Percentiles rank a stretch among this genome's conserved stretches.
Conservation (phyloP, 2,329 filamentous ascomycete genomes). For the Trichophyton mentagrophytes region DNA sequence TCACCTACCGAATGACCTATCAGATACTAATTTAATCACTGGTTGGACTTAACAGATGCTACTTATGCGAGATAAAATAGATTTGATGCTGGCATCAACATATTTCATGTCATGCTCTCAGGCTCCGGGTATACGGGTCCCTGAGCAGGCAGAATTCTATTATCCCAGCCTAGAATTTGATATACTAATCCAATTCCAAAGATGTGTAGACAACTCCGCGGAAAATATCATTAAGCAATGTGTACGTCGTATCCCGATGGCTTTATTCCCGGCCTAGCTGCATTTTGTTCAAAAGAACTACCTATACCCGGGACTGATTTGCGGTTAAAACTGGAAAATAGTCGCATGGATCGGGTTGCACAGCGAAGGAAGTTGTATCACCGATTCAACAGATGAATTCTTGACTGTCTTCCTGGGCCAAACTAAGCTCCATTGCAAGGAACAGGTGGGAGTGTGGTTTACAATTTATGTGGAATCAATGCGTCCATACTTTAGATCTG, state of each 20-base stretch:
- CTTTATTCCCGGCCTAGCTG: background rate
- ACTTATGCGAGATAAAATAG: no score
- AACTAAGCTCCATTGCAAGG: constrained; percentile 60
- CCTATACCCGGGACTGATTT: constrained; percentile 68
- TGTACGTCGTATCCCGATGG: background rate
- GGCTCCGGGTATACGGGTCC: no score
- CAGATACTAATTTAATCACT: no score
- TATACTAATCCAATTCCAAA: no score
- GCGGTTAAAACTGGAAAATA: constrained; percentile 78
- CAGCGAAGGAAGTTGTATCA: constrained; percentile 55
- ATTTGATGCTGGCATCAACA: no score
- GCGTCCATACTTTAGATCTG: constrained; percentile 58
- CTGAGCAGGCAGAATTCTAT: no score
- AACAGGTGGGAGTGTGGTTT: constrained; percentile 74
- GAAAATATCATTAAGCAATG: no score
- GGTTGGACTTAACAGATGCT: no score
- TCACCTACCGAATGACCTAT: no score
- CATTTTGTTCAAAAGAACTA: constrained; percentile 42
- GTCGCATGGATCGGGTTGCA: constrained; percentile 52
- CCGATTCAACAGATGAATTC: constrained; percentile 50
- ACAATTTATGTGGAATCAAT: constrained; percentile 65
- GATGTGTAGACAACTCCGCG: no score
- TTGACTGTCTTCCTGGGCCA: constrained; percentile 55
- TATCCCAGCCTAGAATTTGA: no score
- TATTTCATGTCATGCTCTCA: no score